phyloP scores from a whole-genome alignment of 768 basidiomycete species.

The Lactarius pseudohatsudake region DNA sequence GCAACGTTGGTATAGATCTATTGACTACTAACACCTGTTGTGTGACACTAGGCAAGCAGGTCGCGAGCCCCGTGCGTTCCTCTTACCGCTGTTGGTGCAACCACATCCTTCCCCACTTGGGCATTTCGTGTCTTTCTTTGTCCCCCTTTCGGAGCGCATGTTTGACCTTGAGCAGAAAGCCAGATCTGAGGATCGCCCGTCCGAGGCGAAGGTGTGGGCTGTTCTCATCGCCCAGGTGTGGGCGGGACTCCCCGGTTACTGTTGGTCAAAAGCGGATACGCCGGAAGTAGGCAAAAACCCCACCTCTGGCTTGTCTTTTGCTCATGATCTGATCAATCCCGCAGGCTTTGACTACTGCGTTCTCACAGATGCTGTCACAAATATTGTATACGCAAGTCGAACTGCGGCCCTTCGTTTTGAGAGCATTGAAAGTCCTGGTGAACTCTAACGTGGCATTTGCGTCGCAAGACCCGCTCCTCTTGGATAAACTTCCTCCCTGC shows the following conservation, averaged over 20 bases:
- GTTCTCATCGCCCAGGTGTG: constrained; percentile 93
- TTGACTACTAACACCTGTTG: constrained; percentile 7
- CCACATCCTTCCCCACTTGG: constrained; percentile 76
- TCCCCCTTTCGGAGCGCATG: constrained; percentile 91
- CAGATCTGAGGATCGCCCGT: constrained; percentile 65
- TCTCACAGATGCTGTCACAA: constrained; percentile 89
- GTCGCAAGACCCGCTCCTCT: constrained; percentile 37
- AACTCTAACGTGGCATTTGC: constrained; percentile 69
- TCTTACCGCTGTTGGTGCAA: constrained; percentile 82
- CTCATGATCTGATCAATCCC: neutral
- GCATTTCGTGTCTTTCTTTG: constrained; percentile 89
- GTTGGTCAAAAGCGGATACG: constrained; percentile 76
- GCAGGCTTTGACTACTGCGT: constrained; percentile 71
- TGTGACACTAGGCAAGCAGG: constrained; percentile 55
- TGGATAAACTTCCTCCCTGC: constrained; percentile 34
- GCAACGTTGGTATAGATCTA: neutral
- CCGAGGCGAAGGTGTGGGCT: constrained; percentile 94
- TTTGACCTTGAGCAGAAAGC: constrained; percentile 85
- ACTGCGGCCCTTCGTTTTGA: constrained; percentile 79
- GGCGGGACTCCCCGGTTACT: constrained; percentile 90
- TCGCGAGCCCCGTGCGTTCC: constrained; percentile 83
- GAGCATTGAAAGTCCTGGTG: constrained; percentile 76
- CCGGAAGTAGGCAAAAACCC: constrained; percentile 48
- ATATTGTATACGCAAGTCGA: constrained; percentile 88
- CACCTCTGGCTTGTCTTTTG: neutral